Evolutionary conservation across 2,329 filamentous ascomycete genomes (phyloP), one percentile per base, ranked within the genome.

Genomic region (Monosporascus sp.): DNA sequence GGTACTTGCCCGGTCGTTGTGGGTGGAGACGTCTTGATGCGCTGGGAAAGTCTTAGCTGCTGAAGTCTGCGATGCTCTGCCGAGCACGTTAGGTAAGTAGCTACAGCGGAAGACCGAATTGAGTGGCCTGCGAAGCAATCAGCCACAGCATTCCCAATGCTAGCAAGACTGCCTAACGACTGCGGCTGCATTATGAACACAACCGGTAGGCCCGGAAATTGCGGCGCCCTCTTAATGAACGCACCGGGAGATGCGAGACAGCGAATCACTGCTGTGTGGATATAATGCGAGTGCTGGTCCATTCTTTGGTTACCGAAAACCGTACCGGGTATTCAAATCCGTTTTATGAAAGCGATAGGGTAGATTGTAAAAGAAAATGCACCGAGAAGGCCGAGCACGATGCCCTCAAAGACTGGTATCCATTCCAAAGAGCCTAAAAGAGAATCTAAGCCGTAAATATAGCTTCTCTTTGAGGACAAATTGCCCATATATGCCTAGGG

Each of bases 391-490:
- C 14, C 44, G 48, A 46, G 44, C 51, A 54, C 39, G 57, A 62
- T 59, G 41, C 31, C 54, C 41, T 61, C 59, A 61, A 62, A 62
- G 59, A 55, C 54, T 18, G 47, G 39, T n/a, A 43, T 50, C 51
- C 48, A 51, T 38, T 51, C 51, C 51, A 54, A 55, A 56, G 54
- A 50, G 50, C 53, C 50, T 14, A 50, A 54, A 57, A 57, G 51
- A 43, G 39, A 43, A 24, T 43, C 18, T 20, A 43, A 43, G 39
- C 24, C 39, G 24, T 15, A 14, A 14, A 24, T 43, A 20, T 18
- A 11, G 9, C 18, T 43, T 43, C 39, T 11, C 39, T 43, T 43
- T 43, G 39, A 43, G 9, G 39, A 24, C 11, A 14, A 9, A 9
- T 6, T 39, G 37, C 22, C 7, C 14, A 20, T 20, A 43, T 43